A percentile compares a stretch with the other conserved stretches of the same genome.
Evolutionary conservation across 331 rosid genomes (phyloP).

Genomic region (Arachis monticola): DNA sequence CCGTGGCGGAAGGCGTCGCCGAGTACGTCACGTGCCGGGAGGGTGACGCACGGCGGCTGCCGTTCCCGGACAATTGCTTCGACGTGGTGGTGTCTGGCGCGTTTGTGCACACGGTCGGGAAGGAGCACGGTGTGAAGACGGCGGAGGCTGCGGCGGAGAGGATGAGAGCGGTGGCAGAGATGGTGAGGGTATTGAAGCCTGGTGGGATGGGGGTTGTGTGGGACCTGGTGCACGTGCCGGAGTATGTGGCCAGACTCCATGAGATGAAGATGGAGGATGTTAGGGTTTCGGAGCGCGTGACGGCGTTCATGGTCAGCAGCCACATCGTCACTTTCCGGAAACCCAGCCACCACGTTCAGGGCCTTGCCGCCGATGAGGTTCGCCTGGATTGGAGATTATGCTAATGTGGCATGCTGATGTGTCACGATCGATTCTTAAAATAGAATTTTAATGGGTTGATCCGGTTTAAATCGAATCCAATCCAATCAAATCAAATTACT

Average conservation of each 20-base stretch:
- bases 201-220: conserved; percentile 94
- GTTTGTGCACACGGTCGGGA: conserved; percentile 90
- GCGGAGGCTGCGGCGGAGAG: conserved; percentile 98
- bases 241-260: conserved; percentile 79
- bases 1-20: conserved; percentile 84
- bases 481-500: not conserved
- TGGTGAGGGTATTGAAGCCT: conserved; percentile 86
- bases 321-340: conserved; percentile 90
- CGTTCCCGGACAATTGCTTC: conserved; percentile 87
- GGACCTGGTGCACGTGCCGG: conserved; percentile 96
- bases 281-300: conserved; percentile 80
- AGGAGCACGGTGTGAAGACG: conserved; percentile 75
- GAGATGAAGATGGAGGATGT: conserved; percentile 95
- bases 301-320: conserved; percentile 94
- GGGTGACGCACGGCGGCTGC: conserved; percentile 83
- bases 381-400: conserved; percentile 87
- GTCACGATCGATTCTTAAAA: too few relatives aligned
- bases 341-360: conserved; percentile 79
- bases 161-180: conserved; percentile 91
- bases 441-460: not conserved
- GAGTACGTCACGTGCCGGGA: conserved; percentile 97
- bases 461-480: not conserved
- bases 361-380: conserved; percentile 72
- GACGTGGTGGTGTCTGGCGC: conserved; percentile 96
- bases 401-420: conserved; percentile 23